Percentiles rank a stretch among this genome's conserved stretches.
Conservation (phyloP, 2,329 filamentous ascomycete species). For the Hypomyces perniciosus region DNA sequence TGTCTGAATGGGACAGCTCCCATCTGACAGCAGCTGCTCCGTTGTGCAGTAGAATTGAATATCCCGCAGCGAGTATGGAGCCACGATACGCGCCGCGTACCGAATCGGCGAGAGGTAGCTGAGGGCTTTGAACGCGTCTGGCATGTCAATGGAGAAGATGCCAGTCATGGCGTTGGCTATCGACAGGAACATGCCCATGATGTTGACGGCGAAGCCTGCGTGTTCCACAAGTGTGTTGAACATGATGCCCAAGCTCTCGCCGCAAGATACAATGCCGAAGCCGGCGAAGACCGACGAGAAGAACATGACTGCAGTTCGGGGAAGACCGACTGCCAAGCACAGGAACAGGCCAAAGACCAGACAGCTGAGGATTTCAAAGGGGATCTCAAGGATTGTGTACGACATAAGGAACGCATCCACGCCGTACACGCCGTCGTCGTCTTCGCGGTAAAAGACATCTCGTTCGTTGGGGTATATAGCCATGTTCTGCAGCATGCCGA, state of each 20-base stretch:
- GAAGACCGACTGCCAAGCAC: conserved; percentile 59
- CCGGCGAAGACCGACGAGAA: conserved; percentile 63
- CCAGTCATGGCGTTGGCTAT: conserved; percentile 67
- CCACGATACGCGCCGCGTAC: conserved; percentile 62
- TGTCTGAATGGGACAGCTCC: conserved; percentile 57
- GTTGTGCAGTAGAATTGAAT: conserved; percentile 59
- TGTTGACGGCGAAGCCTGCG: conserved; percentile 69
- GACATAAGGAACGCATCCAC: conserved; percentile 64
- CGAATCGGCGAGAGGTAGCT: conserved; percentile 69
- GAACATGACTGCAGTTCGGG: conserved; percentile 57
- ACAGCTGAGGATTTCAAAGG: conserved; percentile 61
- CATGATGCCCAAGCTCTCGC: conserved; percentile 70
- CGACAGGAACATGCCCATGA: conserved; percentile 63
- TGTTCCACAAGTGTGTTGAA: conserved; percentile 72
- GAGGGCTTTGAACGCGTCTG: conserved; percentile 56
- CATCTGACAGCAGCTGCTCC: conserved; percentile 52
- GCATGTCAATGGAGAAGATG: conserved; percentile 64
- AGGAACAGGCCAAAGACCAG: conserved; percentile 60
- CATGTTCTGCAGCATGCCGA: conserved; percentile 74
- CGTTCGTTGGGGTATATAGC: conserved; percentile 66
- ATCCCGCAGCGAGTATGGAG: conserved; percentile 56
- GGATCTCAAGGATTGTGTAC: conserved; percentile 64
- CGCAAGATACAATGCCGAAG: conserved; percentile 69
- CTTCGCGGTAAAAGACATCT: conserved; percentile 71
- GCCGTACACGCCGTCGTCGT: conserved; percentile 65